phyloP scores from a whole-genome alignment of 495 filamentous ascomycete species.

The Neurospora sublineolata region DNA sequence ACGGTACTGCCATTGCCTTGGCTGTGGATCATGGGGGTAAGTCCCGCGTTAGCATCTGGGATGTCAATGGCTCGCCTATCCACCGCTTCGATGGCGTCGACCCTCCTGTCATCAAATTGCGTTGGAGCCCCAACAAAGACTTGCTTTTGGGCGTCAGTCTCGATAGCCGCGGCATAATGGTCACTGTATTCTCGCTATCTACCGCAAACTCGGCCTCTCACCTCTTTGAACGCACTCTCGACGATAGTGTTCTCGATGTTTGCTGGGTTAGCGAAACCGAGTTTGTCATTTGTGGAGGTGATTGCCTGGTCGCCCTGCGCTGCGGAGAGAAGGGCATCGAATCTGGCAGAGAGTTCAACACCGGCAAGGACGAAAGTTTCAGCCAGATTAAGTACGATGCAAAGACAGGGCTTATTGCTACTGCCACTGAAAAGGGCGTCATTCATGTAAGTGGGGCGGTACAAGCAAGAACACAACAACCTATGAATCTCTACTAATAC shows the following conservation, averaged over 20 bases:
- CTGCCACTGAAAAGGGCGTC: conserved; percentile 36
- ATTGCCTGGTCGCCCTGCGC: conserved; percentile 32
- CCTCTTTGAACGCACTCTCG: conserved; percentile 33
- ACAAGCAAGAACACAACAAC: too few species aligned
- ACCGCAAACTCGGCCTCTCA: conserved; percentile 29
- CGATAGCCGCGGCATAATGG: conserved; percentile 32
- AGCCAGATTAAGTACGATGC: conserved; percentile 38
- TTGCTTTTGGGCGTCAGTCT: conserved; percentile 42
- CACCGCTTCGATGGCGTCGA: conserved; percentile 35
- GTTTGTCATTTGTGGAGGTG: conserved; percentile 49
- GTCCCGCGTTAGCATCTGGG: conserved; percentile 58
- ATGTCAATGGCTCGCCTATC: conserved; percentile 41
- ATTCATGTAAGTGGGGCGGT: conserved; percentile 34
- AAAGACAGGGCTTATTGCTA: conserved; percentile 34
- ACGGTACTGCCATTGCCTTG: conserved; percentile 56
- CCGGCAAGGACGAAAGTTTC: conserved; percentile 30
- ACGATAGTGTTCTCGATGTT: conserved; percentile 40
- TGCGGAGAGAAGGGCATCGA: conserved; percentile 29
- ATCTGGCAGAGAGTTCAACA: conserved; percentile 27
- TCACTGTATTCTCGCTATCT: conserved; percentile 39
- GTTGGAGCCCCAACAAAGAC: conserved; percentile 47
- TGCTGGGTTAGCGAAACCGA: conserved; percentile 47
- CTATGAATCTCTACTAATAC: neutral
- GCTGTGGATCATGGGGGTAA: conserved; percentile 52
- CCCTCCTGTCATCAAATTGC: conserved; percentile 44